Conservation (phyloP, 768 basidiomycete genomes). For the Sarcodon sp. region DNA sequence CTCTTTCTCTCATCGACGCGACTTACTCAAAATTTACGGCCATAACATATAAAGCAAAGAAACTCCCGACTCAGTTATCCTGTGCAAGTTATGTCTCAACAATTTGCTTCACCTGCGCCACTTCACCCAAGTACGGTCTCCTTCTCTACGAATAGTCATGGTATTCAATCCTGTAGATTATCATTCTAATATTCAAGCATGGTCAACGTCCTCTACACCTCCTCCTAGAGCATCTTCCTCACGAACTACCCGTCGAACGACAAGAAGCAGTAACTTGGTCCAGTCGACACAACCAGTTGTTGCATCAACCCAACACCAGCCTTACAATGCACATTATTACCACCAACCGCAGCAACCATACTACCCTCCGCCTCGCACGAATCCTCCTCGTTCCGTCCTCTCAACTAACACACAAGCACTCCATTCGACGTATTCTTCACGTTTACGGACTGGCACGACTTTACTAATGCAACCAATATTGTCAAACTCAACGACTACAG, state of each 20-base stretch:
- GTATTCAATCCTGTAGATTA: not conserved
- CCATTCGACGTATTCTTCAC: slow-evolving; percentile 74
- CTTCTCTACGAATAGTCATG: not conserved
- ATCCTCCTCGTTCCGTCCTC: slow-evolving; percentile 15
- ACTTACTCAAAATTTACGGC: too few relatives aligned
- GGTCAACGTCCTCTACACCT: not conserved
- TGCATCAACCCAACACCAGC: not conserved
- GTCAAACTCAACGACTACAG: slow-evolving; percentile 19
- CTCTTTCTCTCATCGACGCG: too few relatives aligned
- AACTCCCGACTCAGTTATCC: not conserved
- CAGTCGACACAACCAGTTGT: not conserved
- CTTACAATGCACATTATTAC: not conserved
- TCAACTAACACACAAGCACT: slow-evolving; percentile 58
- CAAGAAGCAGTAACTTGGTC: not conserved
- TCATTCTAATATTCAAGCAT: not conserved
- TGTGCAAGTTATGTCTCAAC: not conserved
- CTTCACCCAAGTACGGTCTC: not conserved
- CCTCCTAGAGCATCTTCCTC: not conserved
- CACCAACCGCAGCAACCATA: not conserved
- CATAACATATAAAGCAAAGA: not conserved
- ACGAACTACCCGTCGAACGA: not conserved
- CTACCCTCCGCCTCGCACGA: not conserved
- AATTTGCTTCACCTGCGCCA: not conserved
- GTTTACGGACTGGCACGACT: slow-evolving; percentile 83
- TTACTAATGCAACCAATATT: slow-evolving; percentile 84